Evolutionary conservation across 306 rosid species (phyloP), one percentile per base, ranked within the genome.

Genomic region (Dalbergia cochinchinensis): DNA sequence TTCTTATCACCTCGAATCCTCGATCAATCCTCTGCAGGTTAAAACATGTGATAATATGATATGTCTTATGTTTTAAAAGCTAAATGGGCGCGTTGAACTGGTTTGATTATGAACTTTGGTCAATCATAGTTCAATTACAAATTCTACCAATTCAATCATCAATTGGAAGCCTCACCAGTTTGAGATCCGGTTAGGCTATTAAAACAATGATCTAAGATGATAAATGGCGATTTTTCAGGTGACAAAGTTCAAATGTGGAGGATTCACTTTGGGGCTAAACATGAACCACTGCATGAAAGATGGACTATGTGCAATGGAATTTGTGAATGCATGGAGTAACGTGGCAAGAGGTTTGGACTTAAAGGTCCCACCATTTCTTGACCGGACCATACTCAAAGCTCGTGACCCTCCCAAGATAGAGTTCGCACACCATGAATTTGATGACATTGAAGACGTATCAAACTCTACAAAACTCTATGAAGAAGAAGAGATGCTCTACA

Each of bases 161-260:
- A 37, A 37, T 37, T 37, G 41, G 10, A 9, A 1, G 3, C 3
- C 54, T 48, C 54, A 12, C 12, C n/a, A 13, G 12, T 48, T 48
- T 1, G 12, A 48, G 5, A 11, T 48, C 5, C 11, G n/a, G 54
- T 4, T 48, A 4, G 5, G 5, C 11, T 48, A 0, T 11, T 13
- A 48, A 48, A 48, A 48, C 54, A 48, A 0, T 5, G 53, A 47
- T 47, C 15, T n/a, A 41, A 65, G 12, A 18, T 68, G 58, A 0
- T 22, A 50, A 59, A 45, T 11, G 31, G 16, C 35, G 31, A 20
- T 41, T 2, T 42, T 31, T 0, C 78, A 90, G 96, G 91, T 94
- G 80, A 92, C 96, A 9, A 92, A 79, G 77, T 90, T 94, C 82
- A 90, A 84, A 80, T 94, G 98, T 34, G 97, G 98, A 22, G 98